phyloP scores from a whole-genome alignment of 257 asterid species.

The Cruciata laevipes region DNA sequence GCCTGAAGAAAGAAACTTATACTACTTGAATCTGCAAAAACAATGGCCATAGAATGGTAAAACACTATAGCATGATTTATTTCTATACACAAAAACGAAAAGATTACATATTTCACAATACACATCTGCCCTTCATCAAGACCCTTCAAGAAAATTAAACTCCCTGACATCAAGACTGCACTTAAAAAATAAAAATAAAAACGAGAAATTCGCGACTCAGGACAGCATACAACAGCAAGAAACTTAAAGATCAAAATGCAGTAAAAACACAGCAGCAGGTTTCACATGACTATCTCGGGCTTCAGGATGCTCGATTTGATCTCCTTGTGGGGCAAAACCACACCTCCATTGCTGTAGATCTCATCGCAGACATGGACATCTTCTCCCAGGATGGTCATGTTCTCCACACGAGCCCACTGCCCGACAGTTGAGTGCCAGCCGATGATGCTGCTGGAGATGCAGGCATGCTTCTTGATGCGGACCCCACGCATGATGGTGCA shows the following conservation, averaged over 20 bases:
- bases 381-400: slow-evolving; percentile 88
- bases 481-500: slow-evolving; percentile 90
- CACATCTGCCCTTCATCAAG: slow-evolving; percentile 1
- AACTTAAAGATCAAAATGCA: background rate
- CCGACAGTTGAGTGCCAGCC: slow-evolving; percentile 97
- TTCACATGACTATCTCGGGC: slow-evolving; percentile 82
- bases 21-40: background rate
- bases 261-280: slow-evolving; percentile 18
- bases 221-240: slow-evolving; percentile 6
- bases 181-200: too few relatives aligned
- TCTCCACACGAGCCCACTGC: slow-evolving; percentile 89
- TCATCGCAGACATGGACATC: slow-evolving; percentile 88
- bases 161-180: slow-evolving; percentile 11
- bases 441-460: slow-evolving; percentile 68
- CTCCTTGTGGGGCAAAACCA: slow-evolving; percentile 87
- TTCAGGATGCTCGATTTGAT: slow-evolving; percentile 74
- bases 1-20: background rate
- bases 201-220: background rate
- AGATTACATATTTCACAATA: background rate
- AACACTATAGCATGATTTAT: background rate
- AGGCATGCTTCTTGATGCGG: slow-evolving; percentile 71
- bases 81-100: background rate
- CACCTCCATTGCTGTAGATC: slow-evolving; percentile 76
- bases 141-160: background rate
- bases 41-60: background rate